Base-by-base conservation (phyloP, 805 yeast genomes). In the Candida verbasci region DNA sequence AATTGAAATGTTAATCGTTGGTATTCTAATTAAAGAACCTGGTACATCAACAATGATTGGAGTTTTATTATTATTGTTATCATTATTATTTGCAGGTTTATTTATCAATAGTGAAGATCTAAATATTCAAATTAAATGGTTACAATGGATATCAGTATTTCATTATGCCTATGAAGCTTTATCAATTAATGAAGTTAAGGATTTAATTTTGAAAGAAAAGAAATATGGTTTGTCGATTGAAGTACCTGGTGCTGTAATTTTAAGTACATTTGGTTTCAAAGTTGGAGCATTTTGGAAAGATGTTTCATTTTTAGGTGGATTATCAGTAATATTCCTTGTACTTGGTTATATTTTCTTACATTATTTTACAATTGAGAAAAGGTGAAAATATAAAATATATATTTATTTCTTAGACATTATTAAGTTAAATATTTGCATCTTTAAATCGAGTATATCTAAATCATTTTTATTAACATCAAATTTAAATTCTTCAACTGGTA, bases 201-300 rank as follows among this genome's bases (percentile, higher is more conserved):
- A 86, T 24, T 70, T 93, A 54, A 80, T 86, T 10, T 69, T 93
- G 49, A 78, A 77, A 44, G 98, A 93, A 55, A 81, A 78, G 55
- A 93, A 93, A 60, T 91, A 82, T 52, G 98, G 98, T 0, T 71
- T 93, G 29, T 84, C 89, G 30, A 91, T 93, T 49, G 96, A 88
- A 58, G 94, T 93, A 11, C 98, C 98, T 0, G 98, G 98, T 9
- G 97, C 98, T 2, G 94, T 95, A 1, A 93, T 93, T 38, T 70
- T 93, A 48, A 85, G 95, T 47, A 87, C 97, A 0, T 93, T 93
- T 66, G 98, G 98, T 0, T 93, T 93, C 58, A 76, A 86, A 46
- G 91, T 86, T 10, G 77, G 80, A 17, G 93, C 89, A 2, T 74
- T 85, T 37, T 60, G 76, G 58, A 66, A 68, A 24, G 97, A 93